Evolutionary conservation across 164 flowering plant genomes (phyloP).

Genomic region (Vitis riparia): DNA sequence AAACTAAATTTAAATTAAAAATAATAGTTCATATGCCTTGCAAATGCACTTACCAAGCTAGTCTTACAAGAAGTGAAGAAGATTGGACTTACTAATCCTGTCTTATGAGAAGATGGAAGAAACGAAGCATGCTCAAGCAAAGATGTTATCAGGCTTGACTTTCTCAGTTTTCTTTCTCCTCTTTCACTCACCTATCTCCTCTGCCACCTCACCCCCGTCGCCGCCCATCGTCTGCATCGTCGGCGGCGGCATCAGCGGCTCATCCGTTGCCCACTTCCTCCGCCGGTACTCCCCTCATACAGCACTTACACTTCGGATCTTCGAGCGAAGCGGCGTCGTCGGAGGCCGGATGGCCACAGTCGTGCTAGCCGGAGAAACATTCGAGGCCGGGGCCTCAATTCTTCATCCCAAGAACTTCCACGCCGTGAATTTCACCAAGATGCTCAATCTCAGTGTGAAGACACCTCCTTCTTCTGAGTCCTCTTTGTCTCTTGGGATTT

Average conservation of each 20-base stretch:
- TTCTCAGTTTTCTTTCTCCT: constrained; percentile 13
- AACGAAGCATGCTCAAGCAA: no score
- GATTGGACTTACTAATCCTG: no score
- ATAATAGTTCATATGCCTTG: no score
- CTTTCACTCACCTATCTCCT: constrained; percentile 7
- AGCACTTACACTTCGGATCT: constrained; percentile 34
- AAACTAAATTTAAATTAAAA: no score
- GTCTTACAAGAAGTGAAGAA: no score
- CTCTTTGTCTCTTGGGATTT: constrained; percentile 60
- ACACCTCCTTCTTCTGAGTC: constrained; percentile 31
- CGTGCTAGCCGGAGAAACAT: constrained; percentile 55
- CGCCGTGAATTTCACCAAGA: constrained; percentile 48
- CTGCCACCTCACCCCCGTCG: constrained; percentile 6
- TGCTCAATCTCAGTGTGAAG: constrained; percentile 40
- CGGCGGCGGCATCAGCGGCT: constrained; percentile 87
- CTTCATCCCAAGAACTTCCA: constrained; percentile 88
- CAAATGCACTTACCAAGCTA: no score
- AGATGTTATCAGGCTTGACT: no score
- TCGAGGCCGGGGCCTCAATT: constrained; percentile 94
- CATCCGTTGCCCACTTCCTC: constrained; percentile 88
- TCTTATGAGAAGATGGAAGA: no score
- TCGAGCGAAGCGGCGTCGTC: constrained; percentile 65
- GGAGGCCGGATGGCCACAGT: constrained; percentile 92
- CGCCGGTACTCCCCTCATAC: constrained; percentile 42
- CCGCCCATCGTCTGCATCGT: constrained; percentile 64